Base-by-base conservation (phyloP, 2,329 filamentous ascomycete genomes). In the Geosmithia putterillii region DNA sequence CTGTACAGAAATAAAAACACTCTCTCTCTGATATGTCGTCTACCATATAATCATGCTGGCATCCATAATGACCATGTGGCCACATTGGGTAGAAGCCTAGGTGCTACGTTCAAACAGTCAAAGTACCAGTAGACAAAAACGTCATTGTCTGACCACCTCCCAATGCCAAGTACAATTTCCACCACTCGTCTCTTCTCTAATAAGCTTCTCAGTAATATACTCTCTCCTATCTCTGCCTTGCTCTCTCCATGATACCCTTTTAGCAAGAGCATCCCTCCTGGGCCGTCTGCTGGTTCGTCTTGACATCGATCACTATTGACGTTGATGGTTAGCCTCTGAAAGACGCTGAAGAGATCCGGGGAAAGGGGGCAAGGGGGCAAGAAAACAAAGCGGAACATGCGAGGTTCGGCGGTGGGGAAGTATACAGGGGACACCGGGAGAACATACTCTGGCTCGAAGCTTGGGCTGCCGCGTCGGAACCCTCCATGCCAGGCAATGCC, bases 401-500 rank as follows among this genome's bases (percentile, higher is more conserved):
- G n/a, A n/a, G n/a, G n/a, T n/a, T n/a, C n/a, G n/a, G n/a, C n/a
- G n/a, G n/a, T n/a, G n/a, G n/a, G n/a, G n/a, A n/a, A n/a, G n/a
- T 9, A 38, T 10, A 20, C 14, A 14, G 17, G n/a, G n/a, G n/a
- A n/a, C n/a, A n/a, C n/a, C n/a, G n/a, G 14, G 17, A 18, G 32
- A 18, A 76, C 83, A 57, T 71, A 92, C 86, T 94, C 67, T 90
- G 86, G 62, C 68, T 81, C 9, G 74, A 71, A 38, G 76, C 74
- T 62, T 86, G 82, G 47, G 80, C 81, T 53, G 83, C 81, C 53
- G 82, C 79, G 51, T 87, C 84, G 52, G 88, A 82, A 14, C 87
- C 88, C 63, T 98, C 92, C 92, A 98, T 96, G 19, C 92, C 92
- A 7, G 92, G 92, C 54, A 98, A 70, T 34, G 94, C 92, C 66